Base-by-base conservation (phyloP, 129 eudicot species). In the Oenanthe sinensis region DNA sequence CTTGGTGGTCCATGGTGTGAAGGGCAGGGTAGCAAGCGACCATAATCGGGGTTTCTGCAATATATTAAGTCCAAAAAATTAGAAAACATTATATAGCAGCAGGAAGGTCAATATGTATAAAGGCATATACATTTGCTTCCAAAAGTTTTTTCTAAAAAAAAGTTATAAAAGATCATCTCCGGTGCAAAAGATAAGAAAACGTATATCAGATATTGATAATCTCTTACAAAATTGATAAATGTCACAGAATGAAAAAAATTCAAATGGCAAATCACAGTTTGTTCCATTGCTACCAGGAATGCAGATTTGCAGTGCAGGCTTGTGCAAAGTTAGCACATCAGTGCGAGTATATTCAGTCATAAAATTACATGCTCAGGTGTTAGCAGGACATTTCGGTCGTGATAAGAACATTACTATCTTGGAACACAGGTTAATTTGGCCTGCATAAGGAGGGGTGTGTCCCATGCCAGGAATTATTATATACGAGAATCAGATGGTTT, bases 21-120 rank as follows among this genome's bases (percentile, higher is more conserved):
- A 71, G 96, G 96, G 86, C 98, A 93, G 52, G 96, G 98, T 71
- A 93, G 89, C 80, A 93, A 81, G 52, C 98, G 97, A 40, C 77
- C 79, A 76, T 89, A 93, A 63, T 83, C 84, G 70, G 80, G 83
- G 63, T 82, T 79, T 50, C 98, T 93, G 89, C 74, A 82, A 68
- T 75, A 77, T 24, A 50, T 7, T 12, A 12, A 44, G 73, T 71
- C 71, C 17, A 7, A 19, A 70, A 20, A 19, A 65, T 79, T 82
- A 69, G 67, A 42, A 74, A 26, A 74, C 22, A 84, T 71, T 28
- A 72, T 36, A 84, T 73, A 44, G 47, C 45, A 45, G 10, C 50
- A 46, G 54, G 37, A 73, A 60, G 36, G 12, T n/a, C 33, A 42
- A 73, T 14, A n/a, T 42, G n/a, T 73, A n/a, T 11, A n/a, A 72